These are phyloP conservation scores for Heritiera fomes DNA, from an alignment of 345 rosid genomes.

Conservation along the genomic window DNA sequence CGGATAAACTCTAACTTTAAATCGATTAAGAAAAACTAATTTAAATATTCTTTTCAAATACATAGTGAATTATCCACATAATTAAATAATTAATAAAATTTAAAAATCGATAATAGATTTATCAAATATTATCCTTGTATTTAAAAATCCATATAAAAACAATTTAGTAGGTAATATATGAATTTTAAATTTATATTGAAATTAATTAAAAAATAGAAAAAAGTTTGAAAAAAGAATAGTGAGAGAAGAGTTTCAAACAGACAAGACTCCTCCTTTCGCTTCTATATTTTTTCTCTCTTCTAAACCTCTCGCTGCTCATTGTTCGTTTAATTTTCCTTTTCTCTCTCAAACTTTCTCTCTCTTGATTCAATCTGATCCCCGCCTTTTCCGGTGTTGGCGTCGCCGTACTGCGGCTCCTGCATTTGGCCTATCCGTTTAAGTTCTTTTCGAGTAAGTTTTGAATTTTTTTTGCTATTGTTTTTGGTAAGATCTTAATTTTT, in stretches of 20 bases:
- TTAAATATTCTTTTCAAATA: neutral
- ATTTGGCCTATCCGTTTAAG: neutral
- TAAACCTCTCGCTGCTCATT: neutral
- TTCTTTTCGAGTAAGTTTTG: conserved; percentile 1
- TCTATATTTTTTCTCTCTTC: neutral
- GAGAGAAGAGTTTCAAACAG: neutral
- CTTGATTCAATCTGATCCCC: conserved; percentile 10
- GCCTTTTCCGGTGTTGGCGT: conserved; percentile 2
- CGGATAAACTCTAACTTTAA: no score
- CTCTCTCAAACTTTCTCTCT: neutral
- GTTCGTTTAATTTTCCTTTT: neutral
- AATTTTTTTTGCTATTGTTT: neutral
- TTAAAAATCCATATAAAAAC: no score
- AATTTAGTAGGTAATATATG: no score
- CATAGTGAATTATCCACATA: no score
- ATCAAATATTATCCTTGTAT: no score
- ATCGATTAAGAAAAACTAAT: no score
- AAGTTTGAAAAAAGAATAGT: neutral
- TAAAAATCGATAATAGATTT: no score
- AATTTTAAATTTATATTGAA: no score
- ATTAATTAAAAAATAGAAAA: no score
- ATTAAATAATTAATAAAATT: no score
- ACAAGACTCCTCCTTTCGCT: neutral
- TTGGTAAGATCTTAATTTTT: neutral
- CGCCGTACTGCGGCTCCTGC: conserved; percentile 9